Evolutionary conservation across 495 filamentous ascomycete genomes (phyloP), one percentile per base, ranked within the genome.

Genomic region (Collariella sp.): DNA sequence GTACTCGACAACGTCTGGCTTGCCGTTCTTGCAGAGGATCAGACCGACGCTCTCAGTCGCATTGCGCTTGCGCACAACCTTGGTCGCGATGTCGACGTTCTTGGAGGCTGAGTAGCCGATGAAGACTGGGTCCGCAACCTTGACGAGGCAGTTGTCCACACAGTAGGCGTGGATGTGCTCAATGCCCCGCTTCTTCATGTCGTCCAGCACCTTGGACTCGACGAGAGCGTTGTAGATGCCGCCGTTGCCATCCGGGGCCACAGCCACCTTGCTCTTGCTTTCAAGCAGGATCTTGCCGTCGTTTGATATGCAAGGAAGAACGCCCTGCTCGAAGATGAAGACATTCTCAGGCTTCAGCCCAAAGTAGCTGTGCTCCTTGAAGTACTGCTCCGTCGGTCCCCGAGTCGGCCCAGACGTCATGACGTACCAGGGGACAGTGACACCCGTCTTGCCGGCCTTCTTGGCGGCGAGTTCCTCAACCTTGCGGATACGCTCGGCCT

Each of bases 371-470:
- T 96, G 76, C 67, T 94, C 74, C 70, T 86, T 74, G 70, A 99
- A 99, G 76, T 90, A 99, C 50, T 85, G 79, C 78, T 95, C 88
- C 7, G 93, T 99, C 10, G 90, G 87, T 50, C 82, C 81, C 59
- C 91, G 80, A 12, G 93, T 99, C n/a, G 93, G 94, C 10, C 93
- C 93, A 61, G 89, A 95, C 56, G 93, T 99, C 93, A 99, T 99
- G 64, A 99, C 86, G 73, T 97, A 99, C 93, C 93, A 99, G 7
- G 93, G 94, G 29, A 99, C 83, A 7, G 84, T 79, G 29, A 87
- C 85, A 54, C 79, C 65, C 26, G 54, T 67, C 43, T 22, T 33
- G 45, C 64, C 83, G 16, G 79, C 79, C 46, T 83, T 77, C 55
- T 80, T 76, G 75, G 87, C 83, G n/a, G 90, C 90, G 51, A 97